phyloP scores from a whole-genome alignment of 225 moss, liverwort and hornwort species.

The Pleurozium schreberi region DNA sequence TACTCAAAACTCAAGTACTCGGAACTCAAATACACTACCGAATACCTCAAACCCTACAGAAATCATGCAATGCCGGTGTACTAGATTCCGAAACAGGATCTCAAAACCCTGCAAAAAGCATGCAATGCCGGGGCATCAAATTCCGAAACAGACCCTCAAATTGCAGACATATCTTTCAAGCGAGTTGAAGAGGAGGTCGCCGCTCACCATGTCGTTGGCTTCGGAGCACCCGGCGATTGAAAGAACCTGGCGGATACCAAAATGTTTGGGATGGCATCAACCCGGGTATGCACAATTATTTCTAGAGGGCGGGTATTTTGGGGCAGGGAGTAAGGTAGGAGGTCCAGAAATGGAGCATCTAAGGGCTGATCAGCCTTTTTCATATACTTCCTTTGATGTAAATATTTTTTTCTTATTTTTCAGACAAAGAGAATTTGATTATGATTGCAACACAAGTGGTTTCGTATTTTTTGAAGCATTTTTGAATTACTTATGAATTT shows the following conservation, averaged over 20 bases:
- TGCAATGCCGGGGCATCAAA: neutral
- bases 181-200: neutral
- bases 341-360: too few species aligned
- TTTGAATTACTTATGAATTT: too few species aligned
- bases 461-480: too few species aligned
- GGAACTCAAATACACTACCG: neutral
- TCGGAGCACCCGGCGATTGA: neutral
- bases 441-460: too few species aligned
- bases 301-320: neutral
- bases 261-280: neutral
- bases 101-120: neutral
- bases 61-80: neutral
- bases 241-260: neutral
- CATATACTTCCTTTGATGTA: too few species aligned
- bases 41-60: neutral
- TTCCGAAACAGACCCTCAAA: neutral
- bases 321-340: too few species aligned
- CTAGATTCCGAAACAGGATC: neutral
- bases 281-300: neutral
- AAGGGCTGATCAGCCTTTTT: too few species aligned
- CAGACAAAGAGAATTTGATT: too few species aligned
- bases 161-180: neutral
- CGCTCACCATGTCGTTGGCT: neutral
- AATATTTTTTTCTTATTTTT: too few species aligned
- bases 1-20: neutral